Conservation (phyloP, 2,329 filamentous ascomycete species). For the Rhytidhysteron rufulum region DNA sequence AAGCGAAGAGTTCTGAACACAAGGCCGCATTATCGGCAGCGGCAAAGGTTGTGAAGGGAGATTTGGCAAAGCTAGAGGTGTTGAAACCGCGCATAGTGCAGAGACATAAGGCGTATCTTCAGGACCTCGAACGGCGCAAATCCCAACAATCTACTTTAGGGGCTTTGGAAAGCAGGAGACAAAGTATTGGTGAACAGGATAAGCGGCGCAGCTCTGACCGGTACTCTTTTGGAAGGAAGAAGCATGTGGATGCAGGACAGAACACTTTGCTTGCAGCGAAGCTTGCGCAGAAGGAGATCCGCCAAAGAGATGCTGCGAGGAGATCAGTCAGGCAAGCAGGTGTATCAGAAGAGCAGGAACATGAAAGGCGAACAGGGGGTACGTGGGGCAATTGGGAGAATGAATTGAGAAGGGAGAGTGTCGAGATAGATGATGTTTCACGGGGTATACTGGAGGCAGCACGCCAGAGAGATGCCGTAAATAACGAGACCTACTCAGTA, state of each 20-base stretch:
- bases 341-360: conserved; percentile 55
- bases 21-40: conserved; percentile 52
- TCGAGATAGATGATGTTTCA: conserved; percentile 44
- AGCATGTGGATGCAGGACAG: conserved; percentile 28
- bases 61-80: conserved; percentile 68
- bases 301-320: conserved; percentile 27
- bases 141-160: conserved; percentile 22
- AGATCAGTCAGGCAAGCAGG: conserved; percentile 56
- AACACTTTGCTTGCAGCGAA: conserved; percentile 29
- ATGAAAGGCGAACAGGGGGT: conserved; percentile 51
- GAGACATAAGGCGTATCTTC: conserved; percentile 65
- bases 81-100: conserved; percentile 75
- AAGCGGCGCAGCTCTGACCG: conserved; percentile 14
- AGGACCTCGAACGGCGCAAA: conserved; percentile 28
- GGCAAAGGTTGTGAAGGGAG: conserved; percentile 59
- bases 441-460: conserved; percentile 51
- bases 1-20: conserved; percentile 63
- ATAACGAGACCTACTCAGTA: conserved; percentile 25
- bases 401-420: conserved; percentile 23
- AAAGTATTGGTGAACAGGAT: conserved; percentile 7
- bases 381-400: conserved; percentile 53
- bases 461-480: conserved; percentile 18
- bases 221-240: conserved; percentile 19
- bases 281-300: conserved; percentile 33
- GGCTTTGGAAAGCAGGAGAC: conserved; percentile 19